Conservation (phyloP, 2,329 filamentous ascomycete genomes). For the Nigrograna mackinnonii region DNA sequence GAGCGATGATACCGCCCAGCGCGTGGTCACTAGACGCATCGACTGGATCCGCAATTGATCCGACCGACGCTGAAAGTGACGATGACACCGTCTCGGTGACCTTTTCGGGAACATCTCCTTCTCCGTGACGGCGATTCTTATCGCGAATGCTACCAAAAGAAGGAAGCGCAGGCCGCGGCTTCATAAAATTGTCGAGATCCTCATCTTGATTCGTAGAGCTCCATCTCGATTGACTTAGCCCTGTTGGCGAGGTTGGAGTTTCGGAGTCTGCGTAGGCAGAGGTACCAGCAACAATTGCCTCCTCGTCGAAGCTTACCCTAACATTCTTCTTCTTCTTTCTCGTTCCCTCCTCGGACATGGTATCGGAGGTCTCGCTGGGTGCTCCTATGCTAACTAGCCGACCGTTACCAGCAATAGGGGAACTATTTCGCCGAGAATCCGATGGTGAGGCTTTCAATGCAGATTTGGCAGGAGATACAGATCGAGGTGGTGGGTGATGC, state of each 20-base stretch:
- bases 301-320: slow-evolving; percentile 80
- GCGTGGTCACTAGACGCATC: slow-evolving; percentile 64
- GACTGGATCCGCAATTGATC: slow-evolving; percentile 41
- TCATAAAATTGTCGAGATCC: slow-evolving; percentile 68
- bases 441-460: slow-evolving; percentile 70
- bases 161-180: slow-evolving; percentile 73
- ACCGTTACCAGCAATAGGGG: slow-evolving; percentile 55
- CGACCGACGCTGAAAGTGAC: slow-evolving; percentile 37
- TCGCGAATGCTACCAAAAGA: slow-evolving; percentile 75
- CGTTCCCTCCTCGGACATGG: slow-evolving; percentile 48
- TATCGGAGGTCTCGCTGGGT: slow-evolving; percentile 61
- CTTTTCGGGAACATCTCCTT: slow-evolving; percentile 56
- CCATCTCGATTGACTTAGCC: slow-evolving; percentile 47
- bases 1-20: slow-evolving; percentile 58
- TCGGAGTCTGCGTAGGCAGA: slow-evolving; percentile 27
- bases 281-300: slow-evolving; percentile 60
- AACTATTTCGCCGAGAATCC: slow-evolving; percentile 48
- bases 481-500: slow-evolving; percentile 71
- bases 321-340: slow-evolving; percentile 61
- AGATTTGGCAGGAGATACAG: slow-evolving; percentile 76
- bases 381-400: slow-evolving; percentile 49
- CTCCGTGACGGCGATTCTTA: slow-evolving; percentile 54
- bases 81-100: slow-evolving; percentile 50
- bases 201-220: slow-evolving; percentile 55
- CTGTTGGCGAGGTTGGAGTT: slow-evolving; percentile 19